Evolutionary conservation across 305 asterid species (phyloP).

Genomic region (Fraxinus xanthoxyloides): DNA sequence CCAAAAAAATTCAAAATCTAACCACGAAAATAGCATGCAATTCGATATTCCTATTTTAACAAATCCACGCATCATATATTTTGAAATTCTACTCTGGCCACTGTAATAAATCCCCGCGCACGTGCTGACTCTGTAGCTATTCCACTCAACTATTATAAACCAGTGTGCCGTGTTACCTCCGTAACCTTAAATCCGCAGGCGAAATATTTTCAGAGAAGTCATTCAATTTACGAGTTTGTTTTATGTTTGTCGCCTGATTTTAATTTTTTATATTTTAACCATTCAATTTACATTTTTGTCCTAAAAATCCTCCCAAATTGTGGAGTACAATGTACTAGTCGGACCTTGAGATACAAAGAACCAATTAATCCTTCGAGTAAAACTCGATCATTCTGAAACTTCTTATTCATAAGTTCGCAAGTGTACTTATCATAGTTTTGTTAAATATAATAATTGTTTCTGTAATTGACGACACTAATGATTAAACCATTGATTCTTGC

Average conservation of each 20-base stretch:
- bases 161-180: conserved; percentile 5
- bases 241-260: background rate
- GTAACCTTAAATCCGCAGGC: conserved; percentile 1
- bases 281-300: background rate
- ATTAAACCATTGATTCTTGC: background rate
- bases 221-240: background rate
- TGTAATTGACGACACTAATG: background rate
- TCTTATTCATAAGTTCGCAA: background rate
- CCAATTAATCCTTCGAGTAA: background rate
- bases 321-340: background rate
- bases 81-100: conserved; percentile 6
- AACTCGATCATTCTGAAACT: background rate
- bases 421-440: background rate
- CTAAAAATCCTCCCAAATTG: background rate
- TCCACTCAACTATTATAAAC: conserved; percentile 22
- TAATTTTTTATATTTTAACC: background rate
- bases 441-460: background rate
- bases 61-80: background rate
- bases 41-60: conserved; percentile 2
- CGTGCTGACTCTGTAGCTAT: conserved; percentile 25
- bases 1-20: background rate
- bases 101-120: conserved; percentile 23
- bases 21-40: conserved; percentile 3
- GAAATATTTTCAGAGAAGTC: background rate
- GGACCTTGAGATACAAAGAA: background rate